phyloP scores from a whole-genome alignment of 805 yeast genomes.

The Ascoidea rubescens region DNA sequence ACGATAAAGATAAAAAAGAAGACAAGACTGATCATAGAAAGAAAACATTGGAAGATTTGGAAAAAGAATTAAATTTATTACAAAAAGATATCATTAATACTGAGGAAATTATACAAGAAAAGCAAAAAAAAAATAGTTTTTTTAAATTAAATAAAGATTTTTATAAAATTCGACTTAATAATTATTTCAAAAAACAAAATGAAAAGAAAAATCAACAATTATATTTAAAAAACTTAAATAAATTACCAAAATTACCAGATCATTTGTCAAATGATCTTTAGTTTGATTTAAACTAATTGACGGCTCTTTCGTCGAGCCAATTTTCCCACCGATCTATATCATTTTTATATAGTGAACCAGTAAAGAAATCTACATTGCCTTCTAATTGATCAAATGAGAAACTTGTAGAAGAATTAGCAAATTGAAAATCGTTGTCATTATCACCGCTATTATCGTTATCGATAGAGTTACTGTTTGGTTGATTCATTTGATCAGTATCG shows the following conservation, averaged over 20 bases:
- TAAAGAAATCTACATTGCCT: conserved; percentile 54
- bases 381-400: conserved; percentile 61
- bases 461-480: conserved; percentile 17
- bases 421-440: conserved; percentile 29
- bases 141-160: not conserved
- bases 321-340: conserved; percentile 49
- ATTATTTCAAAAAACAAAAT: no score
- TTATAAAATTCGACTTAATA: not conserved
- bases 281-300: conserved; percentile 23
- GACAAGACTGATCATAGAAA: not conserved
- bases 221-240: no score
- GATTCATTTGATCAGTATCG: conserved; percentile 30
- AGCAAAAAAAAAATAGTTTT: no score
- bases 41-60: not conserved
- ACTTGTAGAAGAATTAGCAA: conserved; percentile 22
- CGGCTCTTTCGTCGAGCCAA: conserved; percentile 70
- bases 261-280: not conserved
- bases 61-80: not conserved
- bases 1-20: not conserved
- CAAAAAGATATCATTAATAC: not conserved
- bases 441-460: conserved; percentile 20
- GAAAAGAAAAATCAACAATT: not conserved
- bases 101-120: not conserved
- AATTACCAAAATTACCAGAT: not conserved
- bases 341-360: conserved; percentile 56